A percentile compares a stretch with the other conserved stretches of the same genome.
phyloP scores from a whole-genome alignment of 2,329 filamentous ascomycete genomes.

The Chaetomium globosum region DNA sequence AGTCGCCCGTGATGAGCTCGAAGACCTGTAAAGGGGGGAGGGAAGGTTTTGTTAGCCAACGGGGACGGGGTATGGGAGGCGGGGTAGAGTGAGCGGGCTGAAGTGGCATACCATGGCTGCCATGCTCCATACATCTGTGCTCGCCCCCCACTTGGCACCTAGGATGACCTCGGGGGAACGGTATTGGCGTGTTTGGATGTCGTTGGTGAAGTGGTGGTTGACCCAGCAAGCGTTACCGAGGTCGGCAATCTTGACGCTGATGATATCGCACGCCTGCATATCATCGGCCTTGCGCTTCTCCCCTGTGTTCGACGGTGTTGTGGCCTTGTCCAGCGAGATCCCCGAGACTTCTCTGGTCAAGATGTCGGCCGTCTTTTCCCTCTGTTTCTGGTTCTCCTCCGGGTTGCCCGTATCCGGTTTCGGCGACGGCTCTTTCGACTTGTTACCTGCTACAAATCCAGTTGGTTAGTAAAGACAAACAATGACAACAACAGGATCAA shows the following conservation, averaged over 20 bases:
- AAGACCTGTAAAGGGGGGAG: conserved; percentile 69
- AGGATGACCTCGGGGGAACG: conserved; percentile 95
- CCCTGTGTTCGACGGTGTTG: conserved; percentile 52
- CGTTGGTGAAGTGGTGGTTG: conserved; percentile 97
- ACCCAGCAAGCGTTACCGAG: conserved; percentile 98
- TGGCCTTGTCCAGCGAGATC: conserved; percentile 83
- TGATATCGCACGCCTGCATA: conserved; percentile 65
- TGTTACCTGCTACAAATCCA: conserved; percentile 39
- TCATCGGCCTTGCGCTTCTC: conserved; percentile 67
- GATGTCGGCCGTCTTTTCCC: conserved; percentile 91
- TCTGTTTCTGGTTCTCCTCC: conserved; percentile 71
- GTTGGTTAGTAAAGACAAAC: conserved; percentile 10
- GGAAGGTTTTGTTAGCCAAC: not conserved
- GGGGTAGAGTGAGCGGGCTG: not conserved
- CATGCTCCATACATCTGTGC: conserved; percentile 99
- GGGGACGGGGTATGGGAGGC: conserved; percentile 22
- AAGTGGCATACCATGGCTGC: conserved; percentile 79
- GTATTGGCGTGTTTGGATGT: conserved; percentile 98
- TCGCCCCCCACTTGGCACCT: conserved; percentile 97
- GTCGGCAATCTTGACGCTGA: conserved; percentile 98
- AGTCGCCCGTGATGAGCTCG: conserved; percentile 96
- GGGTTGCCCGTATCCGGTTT: conserved; percentile 47
- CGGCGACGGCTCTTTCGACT: conserved; percentile 50
- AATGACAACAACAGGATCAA: not conserved
- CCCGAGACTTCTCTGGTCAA: conserved; percentile 91